Percentiles rank a stretch among this genome's conserved stretches.
Evolutionary conservation across 1,284 basidiomycete species (phyloP).

Genomic region (Cerrena zonata): DNA sequence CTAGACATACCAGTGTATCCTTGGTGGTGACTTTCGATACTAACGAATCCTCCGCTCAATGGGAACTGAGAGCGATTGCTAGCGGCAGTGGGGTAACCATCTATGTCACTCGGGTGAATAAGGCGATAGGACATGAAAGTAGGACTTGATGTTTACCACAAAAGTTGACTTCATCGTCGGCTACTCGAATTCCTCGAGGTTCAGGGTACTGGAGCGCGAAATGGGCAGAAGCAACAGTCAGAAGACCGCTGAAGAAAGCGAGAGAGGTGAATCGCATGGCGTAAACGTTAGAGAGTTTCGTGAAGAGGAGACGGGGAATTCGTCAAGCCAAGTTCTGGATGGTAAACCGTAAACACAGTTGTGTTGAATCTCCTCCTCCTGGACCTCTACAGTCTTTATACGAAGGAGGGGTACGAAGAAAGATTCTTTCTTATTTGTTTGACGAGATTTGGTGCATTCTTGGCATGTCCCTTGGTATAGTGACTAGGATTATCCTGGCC

Average conservation of each 20-base stretch:
- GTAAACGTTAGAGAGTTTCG: neutral
- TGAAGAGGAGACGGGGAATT: neutral
- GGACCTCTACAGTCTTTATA: too few relatives aligned
- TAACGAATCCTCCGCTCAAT: conserved; percentile 43
- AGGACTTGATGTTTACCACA: conserved; percentile 41
- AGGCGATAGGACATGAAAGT: neutral
- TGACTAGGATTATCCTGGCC: neutral
- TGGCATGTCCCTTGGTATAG: neutral
- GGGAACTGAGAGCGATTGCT: conserved; percentile 54
- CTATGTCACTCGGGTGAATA: conserved; percentile 23
- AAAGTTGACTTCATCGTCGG: conserved; percentile 54
- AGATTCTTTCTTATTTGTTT: neutral
- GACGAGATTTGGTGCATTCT: neutral
- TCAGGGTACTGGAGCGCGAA: conserved; percentile 65
- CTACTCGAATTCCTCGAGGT: conserved; percentile 54
- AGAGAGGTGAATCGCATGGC: conserved; percentile 32
- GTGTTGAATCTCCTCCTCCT: too few relatives aligned
- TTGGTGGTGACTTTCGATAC: conserved; percentile 47
- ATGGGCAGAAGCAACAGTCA: conserved; percentile 49
- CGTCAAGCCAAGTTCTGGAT: too few relatives aligned
- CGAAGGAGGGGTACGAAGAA: neutral
- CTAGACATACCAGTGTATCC: conserved; percentile 40
- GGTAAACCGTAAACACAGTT: too few relatives aligned
- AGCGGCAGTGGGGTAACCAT: conserved; percentile 37
- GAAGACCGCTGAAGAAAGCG: conserved; percentile 22